phyloP scores from a whole-genome alignment of 805 yeast genomes.

The Teunomyces gatunensis region DNA sequence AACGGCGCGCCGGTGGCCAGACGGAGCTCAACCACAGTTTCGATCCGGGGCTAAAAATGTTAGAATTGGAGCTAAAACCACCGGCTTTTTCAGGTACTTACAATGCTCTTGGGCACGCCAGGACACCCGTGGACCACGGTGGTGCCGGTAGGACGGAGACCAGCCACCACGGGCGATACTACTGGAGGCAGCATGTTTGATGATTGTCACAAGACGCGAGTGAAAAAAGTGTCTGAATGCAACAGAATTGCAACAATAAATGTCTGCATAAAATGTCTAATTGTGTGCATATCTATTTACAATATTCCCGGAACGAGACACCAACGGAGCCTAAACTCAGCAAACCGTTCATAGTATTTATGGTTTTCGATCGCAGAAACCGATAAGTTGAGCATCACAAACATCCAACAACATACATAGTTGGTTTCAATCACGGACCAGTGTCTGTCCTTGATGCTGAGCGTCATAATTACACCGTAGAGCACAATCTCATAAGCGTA shows the following conservation, averaged over 20 bases:
- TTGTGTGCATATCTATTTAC: constrained; percentile 7
- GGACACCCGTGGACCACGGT: constrained; percentile 66
- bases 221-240: neutral
- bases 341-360: constrained; percentile 42
- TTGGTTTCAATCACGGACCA: constrained; percentile 18
- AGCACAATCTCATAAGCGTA: constrained; percentile 64
- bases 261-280: neutral
- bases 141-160: constrained; percentile 49
- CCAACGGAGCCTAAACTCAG: constrained; percentile 25
- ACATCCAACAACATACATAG: constrained; percentile 21
- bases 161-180: constrained; percentile 27
- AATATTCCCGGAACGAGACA: constrained; percentile 38
- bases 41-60: constrained; percentile 48
- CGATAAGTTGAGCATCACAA: constrained; percentile 48
- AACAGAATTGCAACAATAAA: no score
- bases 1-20: constrained; percentile 49
- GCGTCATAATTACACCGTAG: constrained; percentile 39
- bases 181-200: constrained; percentile 6
- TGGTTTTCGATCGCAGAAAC: constrained; percentile 55
- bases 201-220: neutral
- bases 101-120: constrained; percentile 56
- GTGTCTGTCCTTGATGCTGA: constrained; percentile 14
- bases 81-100: constrained; percentile 13
- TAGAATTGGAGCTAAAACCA: constrained; percentile 7
- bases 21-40: constrained; percentile 55